Base-by-base conservation (phyloP, 2,329 filamentous ascomycete genomes). In the Aspergillus texensis region DNA sequence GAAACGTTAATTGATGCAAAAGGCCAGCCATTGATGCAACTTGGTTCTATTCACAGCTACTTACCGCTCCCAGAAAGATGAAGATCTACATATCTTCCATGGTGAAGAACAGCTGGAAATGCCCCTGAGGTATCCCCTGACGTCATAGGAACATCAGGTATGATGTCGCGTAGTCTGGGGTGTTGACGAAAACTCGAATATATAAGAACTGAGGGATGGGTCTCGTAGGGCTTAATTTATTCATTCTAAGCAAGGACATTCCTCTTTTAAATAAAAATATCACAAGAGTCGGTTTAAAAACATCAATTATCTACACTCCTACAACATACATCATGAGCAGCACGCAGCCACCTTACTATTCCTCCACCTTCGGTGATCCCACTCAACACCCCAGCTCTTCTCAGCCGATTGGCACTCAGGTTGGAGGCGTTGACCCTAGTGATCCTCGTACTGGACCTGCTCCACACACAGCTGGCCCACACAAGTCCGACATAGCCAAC, bases 401-500 rank as follows among this genome's bases (percentile, higher is more conserved):
- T 39, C 67, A 65, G n/a, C 61, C 59, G 6, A 58, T 62, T 34
- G 62, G 58, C 14, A 63, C 65, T 12, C 61, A 65, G 19, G 59
- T 64, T 54, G 63, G 65, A 39, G 57, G 26, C 26, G 26, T 32
- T 21, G 30, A 26, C 21, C 52, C 52, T 14, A 11, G 19, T n/a
- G 65, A 67, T 28, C 48, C 62, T 21, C 46, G 45, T 26, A 69
- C 63, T 6, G 62, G 62, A 26, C 65, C 64, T 46, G 65, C 65
- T 5, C 58, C 65, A n/a, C 50, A 53, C 19, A 53, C 50, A 11
- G 50, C 50, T 53, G 50, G 50, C n/a, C 50, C 50, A 19, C 50
- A 53, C 30, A 53, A 53, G 28, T 53, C 50, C 26, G 50, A 53
- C 50, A 19, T 53, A 30, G 26, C 72, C 41, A 82, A 82, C 67